Evolutionary conservation across 169 alveolate genomes (phyloP).

Genomic region (Plasmodium knowlesi): DNA sequence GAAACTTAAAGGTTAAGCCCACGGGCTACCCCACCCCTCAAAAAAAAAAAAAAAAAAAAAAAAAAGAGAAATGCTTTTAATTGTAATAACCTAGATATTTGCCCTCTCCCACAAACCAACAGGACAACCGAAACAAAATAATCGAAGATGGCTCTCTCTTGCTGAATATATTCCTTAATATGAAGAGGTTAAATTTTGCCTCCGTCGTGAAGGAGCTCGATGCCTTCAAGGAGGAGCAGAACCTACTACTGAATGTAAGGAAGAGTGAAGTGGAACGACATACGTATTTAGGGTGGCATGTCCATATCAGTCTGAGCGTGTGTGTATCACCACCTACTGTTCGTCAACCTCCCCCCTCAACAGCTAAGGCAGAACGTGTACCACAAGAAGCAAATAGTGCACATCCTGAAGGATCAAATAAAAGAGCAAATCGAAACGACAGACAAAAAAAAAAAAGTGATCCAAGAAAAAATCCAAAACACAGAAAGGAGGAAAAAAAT

Average conservation of each 20-base stretch:
- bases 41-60: not conserved
- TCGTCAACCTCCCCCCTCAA: not conserved
- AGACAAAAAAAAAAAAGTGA: slow-evolving; percentile 4
- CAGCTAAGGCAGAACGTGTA: slow-evolving; percentile 61
- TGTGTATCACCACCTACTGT: not conserved
- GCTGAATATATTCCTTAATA: slow-evolving; percentile 33
- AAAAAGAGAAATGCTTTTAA: too few species aligned
- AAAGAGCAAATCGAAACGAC: slow-evolving; percentile 64
- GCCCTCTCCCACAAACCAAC: not conserved
- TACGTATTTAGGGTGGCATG: not conserved
- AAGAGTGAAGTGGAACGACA: not conserved
- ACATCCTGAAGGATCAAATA: slow-evolving; percentile 60
- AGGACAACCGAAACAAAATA: slow-evolving; percentile 67
- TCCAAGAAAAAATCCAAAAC: slow-evolving; percentile 28
- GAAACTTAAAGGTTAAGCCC: slow-evolving; percentile 36
- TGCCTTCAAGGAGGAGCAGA: slow-evolving; percentile 49
- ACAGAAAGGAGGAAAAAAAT: slow-evolving; percentile 55
- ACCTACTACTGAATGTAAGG: slow-evolving; percentile 24
- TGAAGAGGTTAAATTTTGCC: slow-evolving; percentile 24
- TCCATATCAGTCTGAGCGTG: not conserved
- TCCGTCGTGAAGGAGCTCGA: slow-evolving; percentile 36
- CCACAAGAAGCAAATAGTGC: slow-evolving; percentile 60
- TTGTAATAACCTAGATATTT: too few species aligned
- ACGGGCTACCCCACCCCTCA: not conserved
- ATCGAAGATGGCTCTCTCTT: slow-evolving; percentile 49